Evolutionary conservation across 1,284 basidiomycete species (phyloP), one percentile per base, ranked within the genome.

Genomic region (Fomitiporia mediterranea): DNA sequence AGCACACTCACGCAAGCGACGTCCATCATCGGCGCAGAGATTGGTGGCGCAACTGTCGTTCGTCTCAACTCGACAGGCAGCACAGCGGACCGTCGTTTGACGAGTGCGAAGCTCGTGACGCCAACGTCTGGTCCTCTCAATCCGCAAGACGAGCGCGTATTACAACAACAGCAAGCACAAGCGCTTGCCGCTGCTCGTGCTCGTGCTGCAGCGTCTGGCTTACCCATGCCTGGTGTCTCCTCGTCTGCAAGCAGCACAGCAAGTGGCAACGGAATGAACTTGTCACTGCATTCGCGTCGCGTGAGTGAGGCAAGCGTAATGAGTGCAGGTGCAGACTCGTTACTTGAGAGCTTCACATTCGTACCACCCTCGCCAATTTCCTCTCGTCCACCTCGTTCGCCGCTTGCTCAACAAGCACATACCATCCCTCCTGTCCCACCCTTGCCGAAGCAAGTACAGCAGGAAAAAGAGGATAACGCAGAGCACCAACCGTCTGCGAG

Each of bases 321-420:
- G 7, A 63, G 65, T 15, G 64, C 64, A 1, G 60, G 61, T n/a
- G 62, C 64, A 2, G 89, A 91, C 67, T 90, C 89, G 1, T 88
- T 91, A 60, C 75, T 91, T 21, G 88, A 89, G 69, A 84, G 81
- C 23, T 91, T 91, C 76, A 87, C 87, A 40, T 91, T 91, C 66
- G 88, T 91, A 6, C 89, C 89, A 21, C 89, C 89, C 0, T 89
- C 86, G 3, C 89, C 89, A 4, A 90, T 91, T 60, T 88, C 86
- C 15, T 81, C 86, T 63, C 76, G 84, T 48, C 89, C 88, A 2
- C 84, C 84, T 30, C 80, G 82, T 54, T 89, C 86, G 17, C 87
- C 86, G 17, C 73, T 85, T 32, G 76, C 69, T 30, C 79, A 84
- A 65, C 81, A 83, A 60, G 72, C 78, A 52, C 27, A 79, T 3